Base-by-base conservation (phyloP, 1,139 yeast genomes). In the Barnettozyma hawaiiensis region DNA sequence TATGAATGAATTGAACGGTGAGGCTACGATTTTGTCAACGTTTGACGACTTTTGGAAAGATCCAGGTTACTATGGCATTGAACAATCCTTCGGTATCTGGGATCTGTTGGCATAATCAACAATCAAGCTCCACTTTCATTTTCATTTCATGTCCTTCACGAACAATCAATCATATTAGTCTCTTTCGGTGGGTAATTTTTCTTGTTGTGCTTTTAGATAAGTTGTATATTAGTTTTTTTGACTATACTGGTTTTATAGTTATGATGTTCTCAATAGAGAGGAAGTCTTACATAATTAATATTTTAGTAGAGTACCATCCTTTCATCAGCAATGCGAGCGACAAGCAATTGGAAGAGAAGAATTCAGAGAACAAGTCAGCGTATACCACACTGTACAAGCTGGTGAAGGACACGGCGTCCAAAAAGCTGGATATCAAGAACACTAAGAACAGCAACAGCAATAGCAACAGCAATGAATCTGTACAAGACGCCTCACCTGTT, bases 61-160 rank as follows among this genome's bases (percentile, higher is more conserved):
- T n/a, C 90, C 96, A 23, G 97, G 97, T 45, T 73, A 75, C 3
- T 81, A 85, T 62, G 83, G 81, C 50, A 80, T 89, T 57, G 97
- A 89, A 65, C 96, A 86, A 66, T 78, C 78, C 45, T 89, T 89
- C 56, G 97, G 97, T 55, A 44, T 44, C 24, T 40, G 41, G 39
- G 44, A 44, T 35, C 22, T 44, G 15, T 26, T 44, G 28, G 38
- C 41, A n/a, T 44, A 35, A 32, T 10, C 21, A 31, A 16, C 5
- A 5, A 5, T 29, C 18, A 29, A 22, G 8, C 9, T 9, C 10
- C 18, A 24, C 27, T 24, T 28, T 29, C 18, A 6, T 4, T 14
- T 27, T 14, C 32, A 16, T 16, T 16, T 29, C 32, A n/a, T 29
- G 20, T 7, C 12, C 31, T 12, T 4, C 27, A 12, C 8, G 27